These are phyloP conservation scores for Polyporus arcularius DNA, from an alignment of 768 basidiomycete species.

Conservation along the genomic window DNA sequence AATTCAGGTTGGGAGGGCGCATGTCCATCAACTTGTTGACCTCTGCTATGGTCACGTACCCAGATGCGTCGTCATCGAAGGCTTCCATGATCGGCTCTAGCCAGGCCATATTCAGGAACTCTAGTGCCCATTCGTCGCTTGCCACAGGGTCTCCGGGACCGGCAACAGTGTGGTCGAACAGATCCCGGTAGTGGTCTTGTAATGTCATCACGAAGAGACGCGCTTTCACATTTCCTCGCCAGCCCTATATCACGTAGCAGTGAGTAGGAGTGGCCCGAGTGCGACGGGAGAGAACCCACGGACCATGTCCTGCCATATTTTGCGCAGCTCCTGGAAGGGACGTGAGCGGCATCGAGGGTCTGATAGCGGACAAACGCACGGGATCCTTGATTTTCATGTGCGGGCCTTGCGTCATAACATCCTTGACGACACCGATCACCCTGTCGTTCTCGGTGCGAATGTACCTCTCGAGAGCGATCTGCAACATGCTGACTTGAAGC, in stretches of 20 bases:
- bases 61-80: conserved; percentile 43
- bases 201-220: conserved; percentile 46
- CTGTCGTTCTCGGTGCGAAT: conserved; percentile 38
- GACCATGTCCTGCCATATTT: conserved; percentile 59
- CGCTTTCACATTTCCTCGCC: conserved; percentile 56
- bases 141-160: background rate
- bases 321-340: conserved; percentile 43
- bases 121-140: conserved; percentile 37
- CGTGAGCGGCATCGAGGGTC: background rate
- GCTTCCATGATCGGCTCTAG: conserved; percentile 40
- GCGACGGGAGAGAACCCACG: background rate
- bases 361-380: conserved; percentile 22
- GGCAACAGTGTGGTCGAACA: conserved; percentile 1
- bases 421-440: conserved; percentile 40
- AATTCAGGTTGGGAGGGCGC: conserved; percentile 31
- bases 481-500: conserved; percentile 37
- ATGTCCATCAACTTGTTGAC: conserved; percentile 34
- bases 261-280: background rate
- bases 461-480: conserved; percentile 25
- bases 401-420: conserved; percentile 33
- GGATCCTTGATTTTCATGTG: conserved; percentile 46
- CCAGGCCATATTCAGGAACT: conserved; percentile 34
- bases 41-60: conserved; percentile 39
- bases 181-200: conserved; percentile 37
- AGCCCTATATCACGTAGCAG: conserved; percentile 34